Evolutionary conservation across 768 basidiomycete species (phyloP), one percentile per base, ranked within the genome.

Genomic region (Suillus discolor): DNA sequence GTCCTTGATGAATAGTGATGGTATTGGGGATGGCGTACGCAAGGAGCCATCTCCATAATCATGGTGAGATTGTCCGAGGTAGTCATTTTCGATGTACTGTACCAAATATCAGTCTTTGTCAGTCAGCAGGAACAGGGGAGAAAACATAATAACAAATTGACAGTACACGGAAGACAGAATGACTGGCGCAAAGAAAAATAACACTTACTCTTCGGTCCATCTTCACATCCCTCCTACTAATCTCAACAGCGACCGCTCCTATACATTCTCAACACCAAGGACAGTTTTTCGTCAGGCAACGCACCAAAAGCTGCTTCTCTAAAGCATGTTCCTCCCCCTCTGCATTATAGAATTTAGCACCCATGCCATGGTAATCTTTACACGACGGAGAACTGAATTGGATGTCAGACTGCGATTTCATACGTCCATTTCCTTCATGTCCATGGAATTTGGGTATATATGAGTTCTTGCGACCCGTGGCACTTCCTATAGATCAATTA

Each of bases 391-490:
- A 11, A 28, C 18, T 60, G 39, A 60, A 60, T 42, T 41, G 38
- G n/a, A 62, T 11, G 3, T 49, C 55, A 0, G 59, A 63, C 49
- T 63, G 44, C n/a, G 68, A 65, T 74, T 72, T 51, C 67, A 69
- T 59, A 61, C 60, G 67, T 25, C 63, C 62, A 25, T 65, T 57
- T 66, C 41, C 41, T 16, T n/a, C 66, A 85, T 4, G 96, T 95
- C 95, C 96, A 97, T 8, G 91, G 88, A 70, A 97, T 94, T 76
- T 96, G 95, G 12, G 90, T 88, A 68, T 82, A 89, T 34, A 97
- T 87, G 13, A 96, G 84, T 66, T 95, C 94, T 75, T 94, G 93
- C 3, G 93, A 94, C 4, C 85, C 82, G 38, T 87, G 84, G 73
- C 94, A 95, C 72, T 93, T 96, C 95, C 94, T 97, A 73, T 1